Percentiles rank a stretch among this genome's conserved stretches.
Evolutionary conservation across 768 basidiomycete species (phyloP).

Genomic region (Pisolithus tinctorius): DNA sequence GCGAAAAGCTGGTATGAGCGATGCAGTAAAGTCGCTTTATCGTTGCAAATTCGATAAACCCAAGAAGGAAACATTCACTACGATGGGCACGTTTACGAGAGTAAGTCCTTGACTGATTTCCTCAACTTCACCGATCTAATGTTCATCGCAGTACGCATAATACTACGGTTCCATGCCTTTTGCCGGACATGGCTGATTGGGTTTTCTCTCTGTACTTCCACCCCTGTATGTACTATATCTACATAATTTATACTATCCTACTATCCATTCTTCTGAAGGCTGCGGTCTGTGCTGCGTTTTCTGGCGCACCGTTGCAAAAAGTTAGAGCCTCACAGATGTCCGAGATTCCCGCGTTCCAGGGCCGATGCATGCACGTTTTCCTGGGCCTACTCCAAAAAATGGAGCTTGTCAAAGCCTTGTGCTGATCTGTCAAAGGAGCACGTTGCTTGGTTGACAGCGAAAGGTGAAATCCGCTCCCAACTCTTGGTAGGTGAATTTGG

Average conservation of each 20-base stretch:
- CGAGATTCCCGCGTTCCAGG: no score
- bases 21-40: conserved; percentile 80
- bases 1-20: conserved; percentile 79
- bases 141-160: conserved; percentile 6
- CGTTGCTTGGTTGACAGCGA: no score
- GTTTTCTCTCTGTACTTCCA: not conserved
- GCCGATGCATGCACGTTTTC: no score
- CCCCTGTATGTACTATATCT: not conserved
- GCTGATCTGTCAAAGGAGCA: no score
- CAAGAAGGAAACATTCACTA: conserved; percentile 85
- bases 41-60: conserved; percentile 43
- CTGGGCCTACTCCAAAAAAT: no score
- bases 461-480: no score
- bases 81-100: conserved; percentile 86
- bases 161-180: not conserved
- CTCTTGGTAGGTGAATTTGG: no score
- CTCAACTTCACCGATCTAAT: not conserved
- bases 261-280: not conserved
- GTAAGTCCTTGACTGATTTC: conserved; percentile 38
- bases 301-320: no score
- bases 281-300: not conserved
- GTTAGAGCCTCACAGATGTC: no score
- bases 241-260: not conserved
- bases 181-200: not conserved
- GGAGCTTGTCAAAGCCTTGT: no score